Evolutionary conservation across 345 rosid species (phyloP), one percentile per base, ranked within the genome.

Genomic region (Heritiera littoralis): DNA sequence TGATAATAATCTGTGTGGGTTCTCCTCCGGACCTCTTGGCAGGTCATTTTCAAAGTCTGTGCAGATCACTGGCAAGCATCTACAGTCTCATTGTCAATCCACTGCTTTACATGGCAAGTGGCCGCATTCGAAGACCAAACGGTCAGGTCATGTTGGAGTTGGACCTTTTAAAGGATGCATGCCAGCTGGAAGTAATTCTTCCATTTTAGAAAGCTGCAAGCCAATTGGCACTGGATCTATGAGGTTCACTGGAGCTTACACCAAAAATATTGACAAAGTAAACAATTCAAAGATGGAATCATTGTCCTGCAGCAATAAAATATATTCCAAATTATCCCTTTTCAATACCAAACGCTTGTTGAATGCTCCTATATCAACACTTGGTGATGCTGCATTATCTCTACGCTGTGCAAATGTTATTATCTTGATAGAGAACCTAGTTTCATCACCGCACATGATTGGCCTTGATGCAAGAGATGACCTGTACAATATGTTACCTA

Each of bases 331-430:
- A 76, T 80, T 92, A 35, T 74, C 84, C 40, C 66, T 79, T 30
- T 87, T 71, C 76, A 83, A 74, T 59, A 81, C 88, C n/a, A 88
- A 86, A 76, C 49, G 83, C 38, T 77, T 85, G 84, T 63, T 80
- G 32, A 74, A 66, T 55, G 88, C 90, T 41, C 88, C 89, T 71
- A 76, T 87, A 48, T 81, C 82, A n/a, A 85, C 91, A 48, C 91
- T 92, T 52, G 93, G 95, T 45, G 77, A 80, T 68, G 90, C 92
- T 80, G 95, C 87, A n/a, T 83, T 92, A 55, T 88, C 89, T 74
- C 83, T 89, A 32, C 93, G 84, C 69, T 92, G 90, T 56, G 93
- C 93, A 51, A 89, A 88, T 49, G 54, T 92, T 76, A 80, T 92
- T 52, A 55, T 83, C 78, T 78, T 85, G 78, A 84, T 90, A 17